Evolutionary conservation across 108 stramenopile species (phyloP), one percentile per base, ranked within the genome.

Genomic region (Skeletonema menzelii): DNA sequence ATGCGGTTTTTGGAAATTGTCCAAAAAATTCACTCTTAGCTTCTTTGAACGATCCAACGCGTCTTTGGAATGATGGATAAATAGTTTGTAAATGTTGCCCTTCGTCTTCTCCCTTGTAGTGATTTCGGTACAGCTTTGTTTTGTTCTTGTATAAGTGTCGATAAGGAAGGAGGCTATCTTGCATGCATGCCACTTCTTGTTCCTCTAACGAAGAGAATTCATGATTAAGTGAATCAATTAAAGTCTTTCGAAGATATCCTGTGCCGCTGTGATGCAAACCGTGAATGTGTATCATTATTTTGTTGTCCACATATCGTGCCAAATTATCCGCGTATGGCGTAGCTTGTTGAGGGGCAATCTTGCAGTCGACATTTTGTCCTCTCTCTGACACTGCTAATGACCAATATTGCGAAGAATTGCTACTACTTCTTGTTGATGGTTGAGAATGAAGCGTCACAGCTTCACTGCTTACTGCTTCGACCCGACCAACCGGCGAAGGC

Each of bases 221-320:
- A 27, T 59, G 17, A 46, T 73, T 65, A 38, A 65, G 64, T 19
- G 56, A 64, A 14, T 73, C 4, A 8, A 58, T 40, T 15, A 73
- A 15, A n/a, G 73, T 73, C 42, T 73, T 37, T 59, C 73, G 32
- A 19, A 73, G 20, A 59, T 58, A 73, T 57, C 72, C 72, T 31
- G 72, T 73, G 26, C 72, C 72, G 8, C 55, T 73, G 26, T 73
- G 72, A 44, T 73, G 72, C 63, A 73, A 30, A 2, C 72, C 72
- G 44, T 73, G 72, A 73, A 73, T 73, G 42, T 73, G 72, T 53
- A 73, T 73, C 4, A 65, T 55, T 17, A 65, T 59, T 65, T 73
- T 49, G 17, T 73, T 56, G 32, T 58, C 65, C 27, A 30, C 26
- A 26, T 42, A 4, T 66, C 4, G 13, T 53, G 46, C 14, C 14